Base-by-base conservation (phyloP, 345 rosid genomes). In the Citrus reticulata region DNA sequence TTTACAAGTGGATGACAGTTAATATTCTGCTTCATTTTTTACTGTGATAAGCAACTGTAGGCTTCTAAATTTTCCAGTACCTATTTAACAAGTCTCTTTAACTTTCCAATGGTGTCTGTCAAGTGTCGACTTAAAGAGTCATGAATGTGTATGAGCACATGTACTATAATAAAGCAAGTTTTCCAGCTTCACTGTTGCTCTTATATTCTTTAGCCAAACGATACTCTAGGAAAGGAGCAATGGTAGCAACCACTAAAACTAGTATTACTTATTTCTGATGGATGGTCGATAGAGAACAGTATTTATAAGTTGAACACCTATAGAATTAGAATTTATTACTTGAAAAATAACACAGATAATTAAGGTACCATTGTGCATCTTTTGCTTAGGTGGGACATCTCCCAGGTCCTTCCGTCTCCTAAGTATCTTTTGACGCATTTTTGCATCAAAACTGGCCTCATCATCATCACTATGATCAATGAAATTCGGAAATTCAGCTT, bases 371-470 rank as follows among this genome's bases (percentile, higher is more conserved):
- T 81, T 87, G 77, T 81, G 79, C 83, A 73, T 80, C 78, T 83
- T 86, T 79, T 77, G 90, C 78, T 84, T 86, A 32, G 87, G 74
- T 78, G 91, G 88, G 65, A 66, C 60, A 83, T 87, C 88, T 78
- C 92, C 94, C 79, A 91, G 77, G 77, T 96, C 94, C 72, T 87
- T 87, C 59, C 89, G 85, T 87, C 84, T 91, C 73, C 65, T 84
- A 77, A 93, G 95, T 83, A 93, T 89, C 80, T 87, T 91, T 64
- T 83, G 90, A 70, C 95, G 93, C 98, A 96, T 96, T 83, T 89
- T 86, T 68, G 90, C 90, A 89, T 96, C 98, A 90, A 96, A 96
- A 79, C 73, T 86, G 72, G 85, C 88, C 73, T 94, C 98, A 75
- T 93, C 91, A 24, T 83, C 91, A 73, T 88, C 88, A 30, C 84